Conservation (phyloP, 768 basidiomycete genomes). For the Hericium erinaceus region DNA sequence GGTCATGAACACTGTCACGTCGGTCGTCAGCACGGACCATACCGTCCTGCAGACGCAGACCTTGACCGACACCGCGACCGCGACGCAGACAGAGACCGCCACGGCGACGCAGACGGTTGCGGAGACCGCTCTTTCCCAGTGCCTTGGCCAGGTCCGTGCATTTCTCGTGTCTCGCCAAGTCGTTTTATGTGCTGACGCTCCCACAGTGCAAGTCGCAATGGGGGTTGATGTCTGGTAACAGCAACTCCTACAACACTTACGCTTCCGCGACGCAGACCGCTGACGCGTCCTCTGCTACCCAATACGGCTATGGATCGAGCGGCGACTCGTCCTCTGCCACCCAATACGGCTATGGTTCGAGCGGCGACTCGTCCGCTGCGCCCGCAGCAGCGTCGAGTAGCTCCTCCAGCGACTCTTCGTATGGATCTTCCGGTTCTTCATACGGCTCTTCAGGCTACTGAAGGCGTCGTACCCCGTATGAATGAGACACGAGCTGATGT, state of each 20-base stretch:
- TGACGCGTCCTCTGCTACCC: constrained; percentile 14
- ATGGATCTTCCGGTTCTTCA: constrained; percentile 5
- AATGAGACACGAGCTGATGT: neutral
- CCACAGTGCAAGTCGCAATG: constrained; percentile 50
- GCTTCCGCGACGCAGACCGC: constrained; percentile 10
- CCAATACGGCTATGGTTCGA: constrained; percentile 13
- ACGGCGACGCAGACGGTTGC: constrained; percentile 39
- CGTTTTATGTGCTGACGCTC: constrained; percentile 1
- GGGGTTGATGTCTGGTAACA: constrained; percentile 43
- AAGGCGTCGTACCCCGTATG: neutral
- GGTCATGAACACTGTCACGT: constrained; percentile 44
- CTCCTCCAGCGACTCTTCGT: constrained; percentile 2
- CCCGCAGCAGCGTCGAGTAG: neutral
- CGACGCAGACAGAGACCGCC: constrained; percentile 23
- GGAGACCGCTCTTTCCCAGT: constrained; percentile 42
- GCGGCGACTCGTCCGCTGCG: neutral
- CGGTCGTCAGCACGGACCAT: constrained; percentile 38
- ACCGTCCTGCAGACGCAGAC: constrained; percentile 45
- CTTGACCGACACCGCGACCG: constrained; percentile 25
- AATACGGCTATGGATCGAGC: constrained; percentile 12
- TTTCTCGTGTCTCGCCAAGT: neutral
- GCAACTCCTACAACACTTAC: constrained; percentile 36
- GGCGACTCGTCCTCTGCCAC: constrained; percentile 15
- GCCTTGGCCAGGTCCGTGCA: constrained; percentile 37
- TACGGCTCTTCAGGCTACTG: neutral